Evolutionary conservation across 2,329 filamentous ascomycete genomes (phyloP), one percentile per base, ranked within the genome.

Genomic region (Aureobasidium sp.): DNA sequence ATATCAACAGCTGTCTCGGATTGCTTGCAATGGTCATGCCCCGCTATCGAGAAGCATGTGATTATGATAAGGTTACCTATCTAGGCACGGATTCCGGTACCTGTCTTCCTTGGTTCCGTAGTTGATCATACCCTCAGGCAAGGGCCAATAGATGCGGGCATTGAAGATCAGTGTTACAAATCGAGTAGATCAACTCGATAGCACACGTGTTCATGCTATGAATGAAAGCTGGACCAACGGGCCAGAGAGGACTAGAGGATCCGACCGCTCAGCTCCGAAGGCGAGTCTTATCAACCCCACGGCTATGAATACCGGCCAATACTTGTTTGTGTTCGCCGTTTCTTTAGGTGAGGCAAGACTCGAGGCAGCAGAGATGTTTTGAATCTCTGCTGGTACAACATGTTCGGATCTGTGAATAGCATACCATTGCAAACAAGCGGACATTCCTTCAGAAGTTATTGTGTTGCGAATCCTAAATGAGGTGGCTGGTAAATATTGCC

Each of bases 41-140:
- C 53, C 53, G 53, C 53, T 47, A 57, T 57, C 41, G 27, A 32
- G n/a, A 41, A 20, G 9, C 53, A 57, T 57, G 53, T 57, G 53
- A 57, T 57, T 39, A 52, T 26, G 50, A 52, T 52, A 57, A 57
- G 29, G 39, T 46, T 46, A 57, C 37, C 41, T 57, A 57, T 57
- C 53, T 57, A 57, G 53, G 53, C 53, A 44, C 27, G 17, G 53
- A 34, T 29, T 17, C 20, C 53, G 53, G 53, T 57, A 46, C 53
- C 53, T 57, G 41, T 41, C 53, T 34, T 36, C n/a, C 29, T 47
- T 36, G 15, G 9, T 46, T 23, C 27, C 53, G 34, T 36, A 26
- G 29, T 20, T 42, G 41, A 57, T 36, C n/a, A 46, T 23, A 37
- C 51, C 34, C 51, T 55, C 51, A 37, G 50, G 8, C 52, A 55